Percentiles rank a stretch among this genome's conserved stretches.
These are phyloP conservation scores for Pisolithus thermaeus DNA, from an alignment of 1,284 basidiomycete genomes.

Conservation along the genomic window DNA sequence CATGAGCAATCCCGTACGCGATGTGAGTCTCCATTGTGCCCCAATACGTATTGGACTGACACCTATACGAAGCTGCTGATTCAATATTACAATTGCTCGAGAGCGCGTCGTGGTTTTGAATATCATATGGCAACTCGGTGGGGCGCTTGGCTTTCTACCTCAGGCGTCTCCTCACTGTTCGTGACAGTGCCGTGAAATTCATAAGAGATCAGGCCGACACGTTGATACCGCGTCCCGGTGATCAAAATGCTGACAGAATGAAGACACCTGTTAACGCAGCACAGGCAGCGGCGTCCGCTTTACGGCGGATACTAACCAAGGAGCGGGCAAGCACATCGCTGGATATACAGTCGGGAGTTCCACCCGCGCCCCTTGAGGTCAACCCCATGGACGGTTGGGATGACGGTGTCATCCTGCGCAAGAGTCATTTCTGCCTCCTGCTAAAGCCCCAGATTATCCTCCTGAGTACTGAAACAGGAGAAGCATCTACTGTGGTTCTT, in stretches of 20 bases:
- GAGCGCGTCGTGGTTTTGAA: slow-evolving; percentile 70
- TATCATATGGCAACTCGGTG: slow-evolving; percentile 87
- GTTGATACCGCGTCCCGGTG: slow-evolving; percentile 29
- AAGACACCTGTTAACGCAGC: slow-evolving; percentile 38
- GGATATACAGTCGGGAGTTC: slow-evolving; percentile 33
- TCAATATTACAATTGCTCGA: slow-evolving; percentile 87
- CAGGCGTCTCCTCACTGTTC: slow-evolving; percentile 5
- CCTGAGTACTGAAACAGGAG: slow-evolving; percentile 45
- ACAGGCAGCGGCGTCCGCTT: slow-evolving; percentile 54
- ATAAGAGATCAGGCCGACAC: slow-evolving; percentile 74
- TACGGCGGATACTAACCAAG: slow-evolving; percentile 56
- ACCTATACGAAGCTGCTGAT: slow-evolving; percentile 58
- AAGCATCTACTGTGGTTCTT: slow-evolving; percentile 68
- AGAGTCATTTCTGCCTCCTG: slow-evolving; percentile 78
- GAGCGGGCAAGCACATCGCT: slow-evolving; percentile 43
- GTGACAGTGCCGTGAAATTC: slow-evolving; percentile 70
- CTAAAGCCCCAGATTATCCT: slow-evolving; percentile 91
- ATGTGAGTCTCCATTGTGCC: slow-evolving; percentile 42
- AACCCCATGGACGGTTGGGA: slow-evolving; percentile 70
- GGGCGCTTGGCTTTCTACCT: slow-evolving; percentile 19
- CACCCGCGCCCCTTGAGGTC: slow-evolving; percentile 28
- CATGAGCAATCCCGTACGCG: slow-evolving; percentile 74
- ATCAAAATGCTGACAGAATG: slow-evolving; percentile 31
- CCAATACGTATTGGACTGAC: slow-evolving; percentile 3
- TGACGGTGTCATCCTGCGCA: slow-evolving; percentile 58